These are phyloP conservation scores for Kodamaea derodonti DNA, from an alignment of 1,139 yeast species.

Conservation along the genomic window DNA sequence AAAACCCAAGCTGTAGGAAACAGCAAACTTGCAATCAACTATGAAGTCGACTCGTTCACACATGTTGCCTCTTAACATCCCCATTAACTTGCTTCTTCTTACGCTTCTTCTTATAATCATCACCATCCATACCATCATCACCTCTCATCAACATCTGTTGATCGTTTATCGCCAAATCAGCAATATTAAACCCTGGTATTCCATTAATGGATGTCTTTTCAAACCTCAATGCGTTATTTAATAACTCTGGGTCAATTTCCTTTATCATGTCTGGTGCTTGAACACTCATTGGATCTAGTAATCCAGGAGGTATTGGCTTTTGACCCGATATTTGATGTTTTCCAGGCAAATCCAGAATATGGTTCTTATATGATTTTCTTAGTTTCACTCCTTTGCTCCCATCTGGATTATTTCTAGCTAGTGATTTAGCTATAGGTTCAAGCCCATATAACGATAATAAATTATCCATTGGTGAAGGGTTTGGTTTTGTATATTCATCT, in stretches of 20 bases:
- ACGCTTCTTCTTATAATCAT: conserved; percentile 29
- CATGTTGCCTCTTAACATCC: conserved; percentile 39
- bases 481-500: conserved; percentile 40
- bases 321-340: conserved; percentile 61
- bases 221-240: conserved; percentile 53
- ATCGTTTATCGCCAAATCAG: conserved; percentile 63
- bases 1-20: too few species aligned
- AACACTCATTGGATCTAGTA: conserved; percentile 45
- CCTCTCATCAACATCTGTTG: conserved; percentile 42
- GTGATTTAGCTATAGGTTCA: conserved; percentile 64
- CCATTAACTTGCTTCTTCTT: conserved; percentile 32
- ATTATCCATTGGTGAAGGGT: conserved; percentile 73
- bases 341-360: conserved; percentile 82
- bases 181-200: conserved; percentile 73
- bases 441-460: conserved; percentile 67
- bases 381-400: conserved; percentile 89
- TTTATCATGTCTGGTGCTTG: conserved; percentile 43
- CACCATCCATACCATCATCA: conserved; percentile 36
- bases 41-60: too few species aligned
- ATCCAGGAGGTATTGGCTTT: conserved; percentile 51
- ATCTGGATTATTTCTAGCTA: conserved; percentile 84
- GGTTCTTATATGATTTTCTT: conserved; percentile 90
- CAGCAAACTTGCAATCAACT: too few species aligned
- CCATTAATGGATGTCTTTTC: conserved; percentile 70
- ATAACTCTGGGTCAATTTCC: conserved; percentile 46